phyloP scores from a whole-genome alignment of 2,329 filamentous ascomycete genomes.

The Colletotrichum gloeosporioides region DNA sequence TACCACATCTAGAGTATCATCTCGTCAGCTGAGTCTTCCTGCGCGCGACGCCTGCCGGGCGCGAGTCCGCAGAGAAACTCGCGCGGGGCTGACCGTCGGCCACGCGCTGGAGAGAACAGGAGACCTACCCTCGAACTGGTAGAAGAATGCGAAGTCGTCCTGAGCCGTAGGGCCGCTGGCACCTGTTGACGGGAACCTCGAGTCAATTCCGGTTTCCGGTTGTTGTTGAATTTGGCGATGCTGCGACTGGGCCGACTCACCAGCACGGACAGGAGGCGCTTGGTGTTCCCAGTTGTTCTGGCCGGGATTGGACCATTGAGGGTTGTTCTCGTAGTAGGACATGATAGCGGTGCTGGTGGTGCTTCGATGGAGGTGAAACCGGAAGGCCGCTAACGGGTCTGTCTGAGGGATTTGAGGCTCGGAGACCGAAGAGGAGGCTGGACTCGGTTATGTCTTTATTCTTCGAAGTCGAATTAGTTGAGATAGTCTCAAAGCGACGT shows the following conservation, averaged over 20 bases:
- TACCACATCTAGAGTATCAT: constrained; percentile 17
- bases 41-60: neutral
- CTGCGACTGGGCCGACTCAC: constrained; percentile 22
- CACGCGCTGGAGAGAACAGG: constrained; percentile 11
- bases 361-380: neutral
- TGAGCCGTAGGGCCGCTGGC: constrained; percentile 76
- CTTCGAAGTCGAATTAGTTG: constrained; percentile 14
- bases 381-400: neutral
- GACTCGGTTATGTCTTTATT: neutral
- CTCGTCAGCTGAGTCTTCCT: constrained; percentile 15
- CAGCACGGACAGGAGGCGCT: constrained; percentile 46
- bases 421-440: neutral
- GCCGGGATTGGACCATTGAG: constrained; percentile 41
- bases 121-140: constrained; percentile 87
- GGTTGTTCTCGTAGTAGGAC: constrained; percentile 51
- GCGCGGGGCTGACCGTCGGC: neutral
- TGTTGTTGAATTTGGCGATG: constrained; percentile 13
- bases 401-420: neutral
- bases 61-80: neutral
- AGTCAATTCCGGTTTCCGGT: constrained; percentile 13
- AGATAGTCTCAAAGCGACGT: constrained; percentile 7
- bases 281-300: constrained; percentile 54
- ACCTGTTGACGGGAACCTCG: constrained; percentile 52
- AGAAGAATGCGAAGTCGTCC: constrained; percentile 82
- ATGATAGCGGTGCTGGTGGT: constrained; percentile 30